Evolutionary conservation across 2,329 filamentous ascomycete species (phyloP), one percentile per base, ranked within the genome.

Genomic region (Ophiostoma montium): DNA sequence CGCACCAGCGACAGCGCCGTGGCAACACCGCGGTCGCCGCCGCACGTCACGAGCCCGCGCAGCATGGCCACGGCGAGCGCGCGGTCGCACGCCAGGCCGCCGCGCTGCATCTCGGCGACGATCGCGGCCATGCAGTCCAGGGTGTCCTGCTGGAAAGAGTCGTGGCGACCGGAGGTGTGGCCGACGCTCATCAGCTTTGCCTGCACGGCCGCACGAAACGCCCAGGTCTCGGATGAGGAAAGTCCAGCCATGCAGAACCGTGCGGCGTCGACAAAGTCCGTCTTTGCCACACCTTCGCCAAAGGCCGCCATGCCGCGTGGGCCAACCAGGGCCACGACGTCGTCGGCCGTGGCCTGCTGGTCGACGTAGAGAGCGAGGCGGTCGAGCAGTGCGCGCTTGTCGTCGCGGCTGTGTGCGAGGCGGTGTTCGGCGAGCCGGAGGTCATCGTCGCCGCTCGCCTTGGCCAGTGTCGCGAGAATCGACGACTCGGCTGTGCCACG

Each of bases 1-100:
- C 64, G 59, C 8, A 75, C 58, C 12, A 76, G 57, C 31, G 67
- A 59, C 41, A 71, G 63, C 2, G 70, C 64, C 5, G 74, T 57
- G 18, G 60, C 55, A 1, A 69, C 58, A 48, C 23, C 35, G 2
- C 1, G 18, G 21, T 33, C 45, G 54, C 16, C 35, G 19, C 49
- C 21, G n/a, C 9, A 21, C 46, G 16, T 27, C 23, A 46, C 70
- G 60, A 35, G 60, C 61, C 23, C 23, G 6, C 53, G 59, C 35
- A 75, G 55, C 27, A 74, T 59, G 11, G 60, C 57, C 3, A 67
- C 47, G 3, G 66, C 62, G 27, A 64, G 59, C 1, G 62, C 57
- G 12, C 62, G 61, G 3, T 59, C 58, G 23, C 8, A 27, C 5
- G 23, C 23, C 5, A 27, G 23, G 7, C 66, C 68, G 3, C 60